Base-by-base conservation (phyloP, 768 basidiomycete genomes). In the Lactarius quietus region DNA sequence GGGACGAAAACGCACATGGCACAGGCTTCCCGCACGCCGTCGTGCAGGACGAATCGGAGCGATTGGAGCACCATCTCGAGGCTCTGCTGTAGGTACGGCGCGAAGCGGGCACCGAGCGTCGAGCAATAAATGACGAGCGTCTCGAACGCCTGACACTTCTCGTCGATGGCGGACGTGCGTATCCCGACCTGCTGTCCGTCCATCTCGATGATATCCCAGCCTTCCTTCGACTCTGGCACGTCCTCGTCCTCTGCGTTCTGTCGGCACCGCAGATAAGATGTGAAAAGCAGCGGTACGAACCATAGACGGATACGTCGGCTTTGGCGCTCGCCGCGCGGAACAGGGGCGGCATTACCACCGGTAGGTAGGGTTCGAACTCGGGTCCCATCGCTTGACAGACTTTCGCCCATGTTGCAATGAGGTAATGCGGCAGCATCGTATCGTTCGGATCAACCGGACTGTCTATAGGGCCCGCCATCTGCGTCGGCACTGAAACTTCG, bases 321-420 rank as follows among this genome's bases (percentile, higher is more conserved):
- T 92, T 92, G n/a, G 86, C 84, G 35, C 86, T 82, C 3, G 94
- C 94, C 0, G 89, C 84, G 6, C 83, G 80, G 28, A 95, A 78
- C 14, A 95, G 75, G 0, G 85, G 82, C 0, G 93, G 91, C 85
- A 95, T 92, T 3, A 95, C 93, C 18, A 89, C 82, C 0, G 88
- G 87, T 3, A 95, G 81, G 73, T 92, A 95, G 0, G 92, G 92
- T 72, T 90, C 91, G 66, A 95, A 96, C 71, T 94, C 90, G 14
- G 83, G 79, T 0, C 89, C 89, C 71, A 95, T 82, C 0, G 91
- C 90, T 68, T 93, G 92, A 72, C 91, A 93, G 0, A 95, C 82
- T 71, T 92, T 94, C 2, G 90, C 89, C 92, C 92, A 95, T 0
- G 92, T 95, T 51, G 87, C 84, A 56, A 92, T 92, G 31, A 94